Base-by-base conservation (phyloP, 1,284 basidiomycete genomes). In the Xerocomus nothofagi region DNA sequence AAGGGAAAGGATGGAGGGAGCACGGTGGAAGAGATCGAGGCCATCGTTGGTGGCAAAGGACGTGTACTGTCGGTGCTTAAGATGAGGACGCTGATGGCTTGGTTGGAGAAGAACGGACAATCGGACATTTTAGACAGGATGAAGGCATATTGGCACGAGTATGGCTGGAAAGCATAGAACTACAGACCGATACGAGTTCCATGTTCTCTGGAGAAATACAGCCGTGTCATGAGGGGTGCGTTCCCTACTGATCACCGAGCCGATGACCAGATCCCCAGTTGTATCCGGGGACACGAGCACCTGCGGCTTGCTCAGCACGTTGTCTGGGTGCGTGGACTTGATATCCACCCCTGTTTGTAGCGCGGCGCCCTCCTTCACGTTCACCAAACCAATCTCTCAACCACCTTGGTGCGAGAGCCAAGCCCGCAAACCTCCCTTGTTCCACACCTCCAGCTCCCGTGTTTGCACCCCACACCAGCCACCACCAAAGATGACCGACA, bases 11-110 rank as follows among this genome's bases (percentile, higher is more conserved):
- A 83, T 54, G 84, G 82, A 0, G 59, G 57, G 36, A 89, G 85
- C 57, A 91, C 92, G 3, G 86, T 95, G 17, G 81, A 86, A 60
- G 92, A 97, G 66, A 79, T 99, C n/a, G 89, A 94, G 65, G 69
- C 69, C 42, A 77, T 93, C 42, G 81, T 88, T 36, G 78, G 76
- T 26, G 80, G 92, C 15, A 58, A 55, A 74, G 84, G 83, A 10
- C 73, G 78, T 26, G 86, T 86, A n/a, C 70, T 75, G 44, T 85
- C 86, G 17, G 91, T 94, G 41, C 79, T 98, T 58, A 87, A 80
- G 61, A 87, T 99, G 81, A 73, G 81, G 52, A 91, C 98, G 66
- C 77, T 99, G 56, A 88, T 98, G 70, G 65, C 72, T 8, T 98
- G 92, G 84, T 73, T 98, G 63, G 80, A 88, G 63, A 68, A 75